Conservation (phyloP, 176 grass and related monocot species). For the Juncus effusus region DNA sequence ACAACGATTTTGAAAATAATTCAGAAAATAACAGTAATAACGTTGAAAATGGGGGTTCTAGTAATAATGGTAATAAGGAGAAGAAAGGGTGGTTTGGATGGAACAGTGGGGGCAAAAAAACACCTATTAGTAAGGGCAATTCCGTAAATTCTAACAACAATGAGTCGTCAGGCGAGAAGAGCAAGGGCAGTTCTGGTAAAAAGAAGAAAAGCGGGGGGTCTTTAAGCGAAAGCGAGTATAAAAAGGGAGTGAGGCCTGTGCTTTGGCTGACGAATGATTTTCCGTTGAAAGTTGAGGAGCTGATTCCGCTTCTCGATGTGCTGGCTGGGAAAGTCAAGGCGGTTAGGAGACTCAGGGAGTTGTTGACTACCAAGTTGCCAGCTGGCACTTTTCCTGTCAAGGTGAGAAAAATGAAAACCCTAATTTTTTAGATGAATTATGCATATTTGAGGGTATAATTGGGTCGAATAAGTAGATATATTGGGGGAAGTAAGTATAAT, state of each 20-base stretch:
- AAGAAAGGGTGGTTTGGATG: constrained; percentile 93
- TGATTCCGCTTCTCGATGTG: constrained; percentile 90
- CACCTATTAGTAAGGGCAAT: constrained; percentile 38
- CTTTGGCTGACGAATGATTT: constrained; percentile 91
- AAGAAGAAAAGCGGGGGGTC: constrained; percentile 78
- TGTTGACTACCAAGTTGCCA: constrained; percentile 87
- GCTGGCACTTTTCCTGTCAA: constrained; percentile 90
- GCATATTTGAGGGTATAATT: too few species aligned
- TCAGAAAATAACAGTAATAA: constrained; percentile 20
- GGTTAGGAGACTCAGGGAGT: constrained; percentile 85
- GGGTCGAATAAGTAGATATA: too few species aligned
- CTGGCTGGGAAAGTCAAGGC: constrained; percentile 98
- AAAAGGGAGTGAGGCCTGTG: constrained; percentile 82
- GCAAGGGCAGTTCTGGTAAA: constrained; percentile 40
- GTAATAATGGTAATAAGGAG: constrained; percentile 36
- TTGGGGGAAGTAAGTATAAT: background rate
- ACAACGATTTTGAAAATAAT: constrained; percentile 46
- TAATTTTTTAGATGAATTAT: too few species aligned
- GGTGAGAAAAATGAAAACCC: constrained; percentile 32
- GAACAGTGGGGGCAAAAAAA: constrained; percentile 53
- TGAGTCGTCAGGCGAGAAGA: constrained; percentile 38
- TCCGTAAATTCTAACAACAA: constrained; percentile 22
- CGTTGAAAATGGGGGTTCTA: too few species aligned
- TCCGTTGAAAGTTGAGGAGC: constrained; percentile 89
- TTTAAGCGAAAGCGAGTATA: constrained; percentile 84